Conservation (phyloP, 352 stramenopile genomes). For the Globisporangium sylvaticum region DNA sequence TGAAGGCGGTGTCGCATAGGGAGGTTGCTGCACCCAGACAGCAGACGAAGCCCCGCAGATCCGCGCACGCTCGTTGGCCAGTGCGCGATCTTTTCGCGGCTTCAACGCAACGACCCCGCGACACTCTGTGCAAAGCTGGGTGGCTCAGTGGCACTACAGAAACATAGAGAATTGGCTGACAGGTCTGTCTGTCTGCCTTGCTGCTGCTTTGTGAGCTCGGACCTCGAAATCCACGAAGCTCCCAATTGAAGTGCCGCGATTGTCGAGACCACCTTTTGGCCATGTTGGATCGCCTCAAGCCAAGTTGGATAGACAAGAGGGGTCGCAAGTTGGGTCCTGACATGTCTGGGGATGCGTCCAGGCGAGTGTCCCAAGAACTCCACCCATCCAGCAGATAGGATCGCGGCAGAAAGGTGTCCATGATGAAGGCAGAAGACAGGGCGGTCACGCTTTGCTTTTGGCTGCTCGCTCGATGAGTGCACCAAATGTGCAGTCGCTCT, state of each 20-base stretch:
- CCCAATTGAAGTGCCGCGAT: not conserved
- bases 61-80: not conserved
- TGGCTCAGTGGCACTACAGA: not conserved
- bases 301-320: not conserved
- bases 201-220: not conserved
- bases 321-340: not conserved
- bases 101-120: not conserved
- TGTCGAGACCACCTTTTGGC: not conserved
- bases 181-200: not conserved
- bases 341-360: not conserved
- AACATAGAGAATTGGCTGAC: not conserved
- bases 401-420: conserved; percentile 3
- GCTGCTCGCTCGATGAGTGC: not conserved
- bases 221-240: not conserved
- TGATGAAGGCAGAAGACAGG: no score
- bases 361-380: not conserved
- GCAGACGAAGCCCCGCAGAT: not conserved
- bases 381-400: not conserved
- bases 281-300: not conserved
- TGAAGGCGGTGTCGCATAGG: not conserved
- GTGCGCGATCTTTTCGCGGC: not conserved
- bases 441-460: not conserved
- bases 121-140: not conserved
- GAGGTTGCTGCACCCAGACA: not conserved
- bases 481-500: not conserved